A percentile compares a stretch with the other conserved stretches of the same genome.
Conservation (phyloP, 129 eudicot species). For the Helianthus tuberosus region DNA sequence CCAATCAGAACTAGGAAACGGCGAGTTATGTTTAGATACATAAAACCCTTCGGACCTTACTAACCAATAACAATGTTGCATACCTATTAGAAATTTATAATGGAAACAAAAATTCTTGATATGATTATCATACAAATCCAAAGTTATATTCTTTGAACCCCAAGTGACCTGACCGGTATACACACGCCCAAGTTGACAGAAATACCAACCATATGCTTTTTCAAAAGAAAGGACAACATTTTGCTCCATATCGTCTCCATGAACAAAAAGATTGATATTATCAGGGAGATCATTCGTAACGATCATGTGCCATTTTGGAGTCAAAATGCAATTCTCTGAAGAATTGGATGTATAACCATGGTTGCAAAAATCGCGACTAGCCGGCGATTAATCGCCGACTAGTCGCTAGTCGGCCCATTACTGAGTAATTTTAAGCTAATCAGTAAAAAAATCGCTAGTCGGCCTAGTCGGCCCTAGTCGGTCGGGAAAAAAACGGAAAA, state of each 20-base stretch:
- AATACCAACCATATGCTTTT: neutral
- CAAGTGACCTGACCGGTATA: neutral
- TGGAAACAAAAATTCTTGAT: neutral
- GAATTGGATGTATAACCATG: too few species aligned
- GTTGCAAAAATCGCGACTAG: too few species aligned
- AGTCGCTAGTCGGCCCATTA: too few species aligned
- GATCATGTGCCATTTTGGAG: neutral
- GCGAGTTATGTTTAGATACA: neutral
- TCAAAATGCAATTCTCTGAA: neutral
- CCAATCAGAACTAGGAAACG: neutral
- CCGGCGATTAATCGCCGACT: too few species aligned
- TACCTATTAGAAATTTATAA: neutral
- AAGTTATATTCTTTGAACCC: neutral
- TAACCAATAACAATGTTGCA: conserved; percentile 2
- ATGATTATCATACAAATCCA: neutral
- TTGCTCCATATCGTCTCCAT: too few species aligned
- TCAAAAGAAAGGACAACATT: neutral
- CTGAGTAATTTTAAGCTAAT: too few species aligned
- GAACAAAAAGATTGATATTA: too few species aligned
- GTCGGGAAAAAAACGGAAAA: too few species aligned
- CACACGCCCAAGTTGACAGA: neutral
- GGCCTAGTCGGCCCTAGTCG: too few species aligned
- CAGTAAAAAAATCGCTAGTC: too few species aligned
- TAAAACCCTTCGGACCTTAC: neutral
- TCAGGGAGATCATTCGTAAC: neutral